Base-by-base conservation (phyloP, 257 asterid genomes). In the Solanum neorickii region DNA sequence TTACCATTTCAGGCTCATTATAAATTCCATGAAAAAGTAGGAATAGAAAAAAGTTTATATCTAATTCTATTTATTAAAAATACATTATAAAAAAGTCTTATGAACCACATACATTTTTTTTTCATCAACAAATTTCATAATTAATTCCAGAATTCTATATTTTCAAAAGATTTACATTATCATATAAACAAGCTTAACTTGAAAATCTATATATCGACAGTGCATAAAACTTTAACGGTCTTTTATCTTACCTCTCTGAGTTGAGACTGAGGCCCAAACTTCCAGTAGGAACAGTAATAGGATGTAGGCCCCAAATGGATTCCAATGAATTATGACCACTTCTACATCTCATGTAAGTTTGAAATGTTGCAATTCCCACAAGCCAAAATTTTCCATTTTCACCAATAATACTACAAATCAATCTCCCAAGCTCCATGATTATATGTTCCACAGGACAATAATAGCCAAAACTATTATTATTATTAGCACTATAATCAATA, bases 341-440 rank as follows among this genome's bases (percentile, higher is more conserved):
- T 89, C 92, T 92, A 77, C 98, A 94, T 87, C 88, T 95, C 91
- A 91, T 92, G 82, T 90, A 96, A 35, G 96, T 96, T 76, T 93
- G 93, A 80, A 93, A 96, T 5, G 94, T 94, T 68, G 98, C 98
- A 25, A 95, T 91, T 83, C 99, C 99, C 91, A 95, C 85, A 6
- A 96, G 83, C 98, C 98, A 94, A 90, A 93, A 80, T 86, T 83
- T 93, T 14, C 94, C 96, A 37, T 44, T 77, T 82, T 93, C 95
- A 33, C 92, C 93, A 49, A 49, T 15, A 23, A 92, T 78, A 16
- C 91, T 93, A 87, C 92, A 90, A 4, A 92, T 83, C 77, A 96
- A 84, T 78, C 93, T 93, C 11, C 96, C 96, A 44, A 95, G 66
- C 88, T 96, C 98, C 95, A 90, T 93, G 25, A 96, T 91, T 97